phyloP scores from a whole-genome alignment of 768 basidiomycete species.

The Trametes gibbosa region DNA sequence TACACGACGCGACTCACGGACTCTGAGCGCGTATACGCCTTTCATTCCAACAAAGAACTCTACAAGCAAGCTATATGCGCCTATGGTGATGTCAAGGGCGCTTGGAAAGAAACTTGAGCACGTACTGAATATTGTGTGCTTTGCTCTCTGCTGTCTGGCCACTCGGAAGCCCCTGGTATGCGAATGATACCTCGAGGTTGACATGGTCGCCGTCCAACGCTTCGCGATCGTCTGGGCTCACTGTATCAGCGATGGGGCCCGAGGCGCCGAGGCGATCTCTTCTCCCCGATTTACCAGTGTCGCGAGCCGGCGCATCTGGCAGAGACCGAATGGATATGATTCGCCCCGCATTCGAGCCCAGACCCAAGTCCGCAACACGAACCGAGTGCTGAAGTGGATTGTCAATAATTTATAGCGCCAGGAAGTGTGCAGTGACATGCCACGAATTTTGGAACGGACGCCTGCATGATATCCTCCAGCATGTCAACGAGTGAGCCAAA shows the following conservation, averaged over 20 bases:
- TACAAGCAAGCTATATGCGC: slow-evolving; percentile 43
- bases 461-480: slow-evolving; percentile 57
- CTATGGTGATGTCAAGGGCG: no score
- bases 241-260: slow-evolving; percentile 5
- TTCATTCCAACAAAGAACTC: slow-evolving; percentile 62
- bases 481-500: slow-evolving; percentile 59
- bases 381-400: slow-evolving; percentile 44
- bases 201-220: slow-evolving; percentile 46
- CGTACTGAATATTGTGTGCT: slow-evolving; percentile 51
- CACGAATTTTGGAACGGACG: slow-evolving; percentile 44
- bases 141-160: slow-evolving; percentile 33
- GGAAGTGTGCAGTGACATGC: background rate
- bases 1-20: slow-evolving; percentile 24
- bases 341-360: slow-evolving; percentile 65
- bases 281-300: slow-evolving; percentile 31
- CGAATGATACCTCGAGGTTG: slow-evolving; percentile 71
- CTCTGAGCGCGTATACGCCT: slow-evolving; percentile 37
- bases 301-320: slow-evolving; percentile 37
- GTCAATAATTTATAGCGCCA: slow-evolving; percentile 24
- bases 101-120: background rate
- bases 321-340: slow-evolving; percentile 67
- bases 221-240: slow-evolving; percentile 22
- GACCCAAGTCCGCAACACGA: slow-evolving; percentile 67
- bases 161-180: slow-evolving; percentile 59
- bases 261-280: slow-evolving; percentile 4